phyloP scores from a whole-genome alignment of 176 grass and related monocot genomes.

The Metroxylon sagu region DNA sequence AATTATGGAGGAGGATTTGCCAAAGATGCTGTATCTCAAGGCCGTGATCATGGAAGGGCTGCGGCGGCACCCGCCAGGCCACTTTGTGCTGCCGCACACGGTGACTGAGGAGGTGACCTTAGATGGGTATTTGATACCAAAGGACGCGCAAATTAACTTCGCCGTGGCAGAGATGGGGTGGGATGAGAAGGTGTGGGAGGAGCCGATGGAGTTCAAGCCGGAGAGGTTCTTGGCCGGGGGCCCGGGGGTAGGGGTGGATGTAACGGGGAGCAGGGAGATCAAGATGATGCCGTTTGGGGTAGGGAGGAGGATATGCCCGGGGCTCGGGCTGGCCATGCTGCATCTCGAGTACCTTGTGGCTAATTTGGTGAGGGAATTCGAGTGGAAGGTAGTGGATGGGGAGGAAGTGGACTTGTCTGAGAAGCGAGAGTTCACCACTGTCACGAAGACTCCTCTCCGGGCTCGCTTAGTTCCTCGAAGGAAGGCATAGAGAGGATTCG shows the following conservation, averaged over 20 bases:
- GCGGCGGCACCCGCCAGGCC: not conserved
- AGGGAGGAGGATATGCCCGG: slow-evolving; percentile 33
- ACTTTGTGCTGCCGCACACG: not conserved
- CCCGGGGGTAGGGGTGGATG: too few relatives aligned
- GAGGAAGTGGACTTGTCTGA: slow-evolving; percentile 52
- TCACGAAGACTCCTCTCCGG: slow-evolving; percentile 47
- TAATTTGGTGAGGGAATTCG: slow-evolving; percentile 43
- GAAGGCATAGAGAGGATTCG: too few relatives aligned
- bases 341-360: slow-evolving; percentile 60
- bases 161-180: not conserved
- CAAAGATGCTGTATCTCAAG: not conserved
- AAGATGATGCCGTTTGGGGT: slow-evolving; percentile 65
- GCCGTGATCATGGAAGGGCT: slow-evolving; percentile 9
- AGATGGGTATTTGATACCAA: not conserved
- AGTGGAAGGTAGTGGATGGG: slow-evolving; percentile 34
- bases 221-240: not conserved
- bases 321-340: slow-evolving; percentile 48
- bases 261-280: slow-evolving; percentile 31
- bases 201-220: not conserved
- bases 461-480: slow-evolving; percentile 24
- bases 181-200: not conserved
- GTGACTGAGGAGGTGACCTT: not conserved
- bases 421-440: slow-evolving; percentile 46
- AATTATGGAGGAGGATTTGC: not conserved
- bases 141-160: not conserved